These are phyloP conservation scores for Leucocoprinus sp. DNA, from an alignment of 768 basidiomycete species.

Conservation along the genomic window DNA sequence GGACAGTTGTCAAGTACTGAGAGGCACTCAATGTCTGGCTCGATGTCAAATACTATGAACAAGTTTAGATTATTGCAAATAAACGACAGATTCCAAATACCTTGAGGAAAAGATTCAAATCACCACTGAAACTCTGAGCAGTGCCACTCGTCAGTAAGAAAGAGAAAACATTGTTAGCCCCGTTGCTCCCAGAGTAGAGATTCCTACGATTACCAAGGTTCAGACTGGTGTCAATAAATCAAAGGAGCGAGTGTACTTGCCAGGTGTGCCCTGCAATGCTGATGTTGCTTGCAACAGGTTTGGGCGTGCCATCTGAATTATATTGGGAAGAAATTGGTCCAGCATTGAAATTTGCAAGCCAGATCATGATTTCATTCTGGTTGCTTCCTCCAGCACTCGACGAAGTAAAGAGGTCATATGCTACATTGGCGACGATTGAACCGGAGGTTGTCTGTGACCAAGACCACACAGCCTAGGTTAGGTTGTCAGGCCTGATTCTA, in stretches of 20 bases:
- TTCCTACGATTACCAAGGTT: slow-evolving; percentile 30
- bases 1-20: slow-evolving; percentile 50
- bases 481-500: not conserved
- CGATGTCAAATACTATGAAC: slow-evolving; percentile 39
- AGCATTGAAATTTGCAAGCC: slow-evolving; percentile 52
- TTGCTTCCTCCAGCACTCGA: slow-evolving; percentile 37
- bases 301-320: slow-evolving; percentile 34
- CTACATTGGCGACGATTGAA: slow-evolving; percentile 43
- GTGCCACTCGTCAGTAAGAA: slow-evolving; percentile 33
- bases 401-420: slow-evolving; percentile 61
- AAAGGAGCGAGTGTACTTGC: slow-evolving; percentile 20
- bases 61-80: not conserved
- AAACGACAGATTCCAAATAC: slow-evolving; percentile 19
- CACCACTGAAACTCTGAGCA: slow-evolving; percentile 44
- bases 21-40: slow-evolving; percentile 36
- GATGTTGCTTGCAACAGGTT: slow-evolving; percentile 37
- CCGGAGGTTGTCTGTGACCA: slow-evolving; percentile 42
- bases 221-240: not conserved
- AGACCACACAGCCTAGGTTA: slow-evolving; percentile 41
- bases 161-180: slow-evolving; percentile 42
- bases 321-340: slow-evolving; percentile 49
- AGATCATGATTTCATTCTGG: slow-evolving; percentile 52
- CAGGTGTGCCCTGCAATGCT: slow-evolving; percentile 43
- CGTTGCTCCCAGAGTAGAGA: slow-evolving; percentile 46
- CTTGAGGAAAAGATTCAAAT: slow-evolving; percentile 44